These are phyloP conservation scores for Prosopis cineraria DNA, from an alignment of 306 rosid species.

Conservation along the genomic window DNA sequence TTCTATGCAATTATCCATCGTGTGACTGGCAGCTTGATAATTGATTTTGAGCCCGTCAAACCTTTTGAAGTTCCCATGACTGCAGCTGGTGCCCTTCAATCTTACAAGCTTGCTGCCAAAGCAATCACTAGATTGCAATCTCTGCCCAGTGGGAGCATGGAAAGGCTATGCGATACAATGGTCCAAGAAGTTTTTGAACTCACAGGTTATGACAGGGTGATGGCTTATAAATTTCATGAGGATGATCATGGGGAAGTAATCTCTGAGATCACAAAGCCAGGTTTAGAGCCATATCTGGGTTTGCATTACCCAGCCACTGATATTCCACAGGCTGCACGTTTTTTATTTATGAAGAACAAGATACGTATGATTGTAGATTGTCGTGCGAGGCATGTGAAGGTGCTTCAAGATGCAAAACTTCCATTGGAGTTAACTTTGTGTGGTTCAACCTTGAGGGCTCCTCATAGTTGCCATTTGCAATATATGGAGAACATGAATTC, in stretches of 20 bases:
- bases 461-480: slow-evolving; percentile 67
- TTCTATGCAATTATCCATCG: slow-evolving; percentile 70
- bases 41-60: slow-evolving; percentile 78
- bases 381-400: slow-evolving; percentile 58
- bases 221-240: slow-evolving; percentile 81
- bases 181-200: slow-evolving; percentile 83
- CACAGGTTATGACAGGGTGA: slow-evolving; percentile 80
- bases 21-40: slow-evolving; percentile 67
- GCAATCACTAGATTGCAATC: slow-evolving; percentile 68
- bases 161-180: slow-evolving; percentile 74
- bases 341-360: slow-evolving; percentile 72
- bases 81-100: slow-evolving; percentile 76
- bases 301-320: slow-evolving; percentile 83
- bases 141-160: slow-evolving; percentile 75
- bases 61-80: slow-evolving; percentile 75
- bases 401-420: slow-evolving; percentile 70
- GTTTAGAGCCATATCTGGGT: slow-evolving; percentile 67
- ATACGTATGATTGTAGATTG: slow-evolving; percentile 81
- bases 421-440: slow-evolving; percentile 68
- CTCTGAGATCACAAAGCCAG: slow-evolving; percentile 64
- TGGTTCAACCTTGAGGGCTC: slow-evolving; percentile 75
- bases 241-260: slow-evolving; percentile 82
- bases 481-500: slow-evolving; percentile 76
- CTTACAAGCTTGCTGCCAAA: slow-evolving; percentile 77
- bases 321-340: slow-evolving; percentile 76